phyloP scores from a whole-genome alignment of 345 rosid genomes.

The Cochlearia excelsa region DNA sequence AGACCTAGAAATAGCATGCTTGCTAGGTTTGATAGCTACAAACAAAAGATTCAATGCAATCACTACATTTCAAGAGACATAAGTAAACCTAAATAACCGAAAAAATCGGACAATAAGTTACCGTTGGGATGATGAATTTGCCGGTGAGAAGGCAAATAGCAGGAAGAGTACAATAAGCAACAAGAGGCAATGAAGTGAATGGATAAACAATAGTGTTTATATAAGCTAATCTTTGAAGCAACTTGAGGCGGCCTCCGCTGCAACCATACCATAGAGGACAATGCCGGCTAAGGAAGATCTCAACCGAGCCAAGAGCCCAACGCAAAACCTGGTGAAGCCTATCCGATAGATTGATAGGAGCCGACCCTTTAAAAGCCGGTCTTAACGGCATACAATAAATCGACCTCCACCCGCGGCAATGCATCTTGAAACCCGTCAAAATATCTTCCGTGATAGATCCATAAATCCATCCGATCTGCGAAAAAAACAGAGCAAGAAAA shows the following conservation, averaged over 20 bases:
- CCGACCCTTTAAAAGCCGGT: constrained; percentile 61
- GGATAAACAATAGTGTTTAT: constrained; percentile 94
- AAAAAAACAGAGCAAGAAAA: constrained; percentile 13
- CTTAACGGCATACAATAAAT: constrained; percentile 94
- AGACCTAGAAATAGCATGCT: constrained; percentile 87
- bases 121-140: constrained; percentile 95
- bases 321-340: constrained; percentile 91
- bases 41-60: neutral
- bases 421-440: constrained; percentile 96
- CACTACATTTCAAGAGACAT: too few relatives aligned
- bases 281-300: constrained; percentile 93
- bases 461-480: constrained; percentile 95
- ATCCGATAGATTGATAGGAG: constrained; percentile 75
- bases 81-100: neutral
- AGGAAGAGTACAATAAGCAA: constrained; percentile 79
- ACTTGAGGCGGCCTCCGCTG: constrained; percentile 93
- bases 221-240: constrained; percentile 89
- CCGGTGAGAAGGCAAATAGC: constrained; percentile 47
- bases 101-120: constrained; percentile 26
- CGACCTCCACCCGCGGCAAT: constrained; percentile 98
- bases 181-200: constrained; percentile 91
- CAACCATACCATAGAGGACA: constrained; percentile 96
- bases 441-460: constrained; percentile 97
- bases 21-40: constrained; percentile 88
- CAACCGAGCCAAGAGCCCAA: constrained; percentile 97